Evolutionary conservation across 306 rosid species (phyloP).

Genomic region (Sophora flavescens): DNA sequence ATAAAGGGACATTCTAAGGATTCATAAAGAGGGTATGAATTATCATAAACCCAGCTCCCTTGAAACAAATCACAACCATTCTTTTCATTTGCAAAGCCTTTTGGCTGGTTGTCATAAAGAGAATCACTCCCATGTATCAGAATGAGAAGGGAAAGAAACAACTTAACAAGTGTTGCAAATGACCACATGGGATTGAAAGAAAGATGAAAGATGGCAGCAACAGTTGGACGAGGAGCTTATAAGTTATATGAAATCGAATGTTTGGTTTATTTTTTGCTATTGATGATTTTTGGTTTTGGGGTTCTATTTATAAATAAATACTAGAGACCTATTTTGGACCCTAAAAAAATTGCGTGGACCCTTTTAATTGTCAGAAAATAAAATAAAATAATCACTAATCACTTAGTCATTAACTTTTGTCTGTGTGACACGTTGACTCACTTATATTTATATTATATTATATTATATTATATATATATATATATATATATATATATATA

Average conservation of each 20-base stretch:
- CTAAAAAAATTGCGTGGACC: too few species aligned
- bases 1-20: constrained; percentile 63
- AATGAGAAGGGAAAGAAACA: constrained; percentile 32
- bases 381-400: too few species aligned
- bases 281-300: too few species aligned
- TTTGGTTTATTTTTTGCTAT: neutral
- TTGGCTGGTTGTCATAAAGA: neutral
- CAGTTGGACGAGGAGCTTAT: neutral
- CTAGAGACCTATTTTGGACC: too few species aligned
- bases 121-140: constrained; percentile 37
- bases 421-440: too few species aligned
- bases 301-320: too few species aligned
- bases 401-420: too few species aligned
- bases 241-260: neutral
- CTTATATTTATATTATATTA: too few species aligned
- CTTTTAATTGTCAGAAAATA: too few species aligned
- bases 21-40: constrained; percentile 68
- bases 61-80: constrained; percentile 60
- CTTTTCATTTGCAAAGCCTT: neutral
- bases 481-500: too few species aligned
- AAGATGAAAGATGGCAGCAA: neutral
- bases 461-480: too few species aligned
- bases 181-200: constrained; percentile 44
- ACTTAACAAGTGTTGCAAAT: constrained; percentile 4
- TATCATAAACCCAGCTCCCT: constrained; percentile 73